Conservation (phyloP, 192 early-diverging fungal species). For the Umbelopsis isabellina region DNA sequence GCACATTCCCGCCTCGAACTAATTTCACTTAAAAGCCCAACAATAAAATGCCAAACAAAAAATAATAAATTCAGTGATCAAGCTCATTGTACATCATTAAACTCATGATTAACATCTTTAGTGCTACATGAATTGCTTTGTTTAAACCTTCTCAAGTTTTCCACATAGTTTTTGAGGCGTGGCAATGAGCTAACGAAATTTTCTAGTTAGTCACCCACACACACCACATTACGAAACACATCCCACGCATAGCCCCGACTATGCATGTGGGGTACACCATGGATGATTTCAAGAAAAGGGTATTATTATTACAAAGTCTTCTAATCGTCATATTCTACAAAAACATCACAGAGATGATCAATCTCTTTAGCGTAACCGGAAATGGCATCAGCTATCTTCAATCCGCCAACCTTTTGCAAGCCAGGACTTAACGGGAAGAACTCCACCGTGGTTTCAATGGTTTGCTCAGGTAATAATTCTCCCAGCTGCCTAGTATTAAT, state of each 20-base stretch:
- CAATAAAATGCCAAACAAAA: not conserved
- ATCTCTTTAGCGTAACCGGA: constrained; percentile 79
- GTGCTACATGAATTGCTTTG: no score
- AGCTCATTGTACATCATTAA: not conserved
- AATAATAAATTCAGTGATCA: not conserved
- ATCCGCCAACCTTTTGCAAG: constrained; percentile 82
- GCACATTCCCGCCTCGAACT: not conserved
- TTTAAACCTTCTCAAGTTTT: no score
- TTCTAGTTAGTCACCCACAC: not conserved
- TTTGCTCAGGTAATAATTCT: constrained; percentile 57
- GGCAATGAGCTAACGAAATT: not conserved
- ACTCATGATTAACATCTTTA: no score
- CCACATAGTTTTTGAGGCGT: not conserved
- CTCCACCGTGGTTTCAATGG: constrained; percentile 67
- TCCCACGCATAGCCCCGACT: constrained; percentile 5
- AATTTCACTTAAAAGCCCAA: not conserved
- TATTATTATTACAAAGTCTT: constrained; percentile 12
- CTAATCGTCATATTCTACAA: constrained; percentile 47
- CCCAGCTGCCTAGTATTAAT: constrained; percentile 64
- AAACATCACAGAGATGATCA: constrained; percentile 76
- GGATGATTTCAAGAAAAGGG: not conserved
- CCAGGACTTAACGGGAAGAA: constrained; percentile 86
- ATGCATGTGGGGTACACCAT: not conserved
- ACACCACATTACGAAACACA: constrained; percentile 14
- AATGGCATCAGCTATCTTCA: constrained; percentile 70